Base-by-base conservation (phyloP, 176 grass and related monocot genomes). In the Oryza coarctata region DNA sequence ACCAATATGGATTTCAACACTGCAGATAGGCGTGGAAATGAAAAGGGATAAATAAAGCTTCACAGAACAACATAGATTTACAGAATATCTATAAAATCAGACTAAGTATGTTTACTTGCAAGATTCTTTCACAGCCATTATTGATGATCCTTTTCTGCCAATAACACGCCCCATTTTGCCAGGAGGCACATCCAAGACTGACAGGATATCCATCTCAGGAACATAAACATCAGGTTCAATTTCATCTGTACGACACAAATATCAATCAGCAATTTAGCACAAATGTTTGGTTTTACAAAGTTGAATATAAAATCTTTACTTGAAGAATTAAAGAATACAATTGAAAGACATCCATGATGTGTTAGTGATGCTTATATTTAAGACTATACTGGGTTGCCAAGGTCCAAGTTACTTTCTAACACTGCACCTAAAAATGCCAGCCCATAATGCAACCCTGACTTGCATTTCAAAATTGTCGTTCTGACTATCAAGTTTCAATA, bases 101-200 rank as follows among this genome's bases (percentile, higher is more conserved):
- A 57, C 47, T 79, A 44, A 32, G 86, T 70, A 88, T 82, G 68
- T 63, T 76, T 98, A 98, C 96, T 88, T 92, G 93, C 96, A 98
- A 91, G 85, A 91, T 91, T 87, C 69, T 89, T 98, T 98, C 77
- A 95, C 87, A 34, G 72, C 74, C 88, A 80, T 93, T 68, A 98
- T 98, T 5, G 93, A 91, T 25, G 82, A 81, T 65, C 93, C 96
- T 83, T 80, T 98, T 83, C 71, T 95, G 28, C 96, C 96, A 84
- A 98, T 98, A 73, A 98, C 87, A 50, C 92, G 90, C 49, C 96
- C 96, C 96, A 95, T 98, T 90, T 98, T 98, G 49, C 96, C 92
- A 88, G 90, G 82, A 82, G 96, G 96, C 63, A 98, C 91, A 86
- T 95, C 80, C 73, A 98, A 82, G 68, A 93, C 87, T 60, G 96